These are phyloP conservation scores for Acanthamoeba rhysodes DNA, from an alignment of 208 protist species.

Conservation along the genomic window DNA sequence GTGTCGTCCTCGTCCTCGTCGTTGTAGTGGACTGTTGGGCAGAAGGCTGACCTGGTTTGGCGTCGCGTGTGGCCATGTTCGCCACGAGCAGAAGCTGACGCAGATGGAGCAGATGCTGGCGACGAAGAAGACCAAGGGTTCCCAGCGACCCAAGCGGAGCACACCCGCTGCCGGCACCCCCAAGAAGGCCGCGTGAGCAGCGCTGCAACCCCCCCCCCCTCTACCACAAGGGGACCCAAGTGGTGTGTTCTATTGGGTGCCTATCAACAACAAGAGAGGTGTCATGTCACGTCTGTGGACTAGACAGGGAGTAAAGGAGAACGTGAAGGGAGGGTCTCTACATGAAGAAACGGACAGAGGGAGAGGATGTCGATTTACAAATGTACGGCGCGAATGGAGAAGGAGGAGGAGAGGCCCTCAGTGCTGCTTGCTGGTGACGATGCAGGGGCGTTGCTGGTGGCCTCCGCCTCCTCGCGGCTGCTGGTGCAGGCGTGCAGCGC, in stretches of 20 bases:
- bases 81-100: not conserved
- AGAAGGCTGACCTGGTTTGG: too few species aligned
- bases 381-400: not conserved
- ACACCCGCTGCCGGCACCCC: not conserved
- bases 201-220: not conserved
- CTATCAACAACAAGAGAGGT: not conserved
- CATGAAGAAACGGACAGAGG: not conserved
- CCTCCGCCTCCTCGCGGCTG: not conserved
- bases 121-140: not conserved
- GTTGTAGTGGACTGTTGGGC: too few species aligned
- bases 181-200: not conserved
- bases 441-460: not conserved
- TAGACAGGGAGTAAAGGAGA: not conserved
- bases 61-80: too few species aligned
- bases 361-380: not conserved
- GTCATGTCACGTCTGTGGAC: not conserved
- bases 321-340: too few species aligned
- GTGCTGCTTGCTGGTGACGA: conserved; percentile 29
- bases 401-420: not conserved
- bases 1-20: not conserved
- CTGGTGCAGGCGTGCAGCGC: not conserved
- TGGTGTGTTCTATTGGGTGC: not conserved
- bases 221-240: too few species aligned
- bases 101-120: conserved; percentile 37
- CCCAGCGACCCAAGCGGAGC: not conserved